These are phyloP conservation scores for Fusarium globosum DNA, from an alignment of 2,329 filamentous ascomycete species.

Conservation along the genomic window DNA sequence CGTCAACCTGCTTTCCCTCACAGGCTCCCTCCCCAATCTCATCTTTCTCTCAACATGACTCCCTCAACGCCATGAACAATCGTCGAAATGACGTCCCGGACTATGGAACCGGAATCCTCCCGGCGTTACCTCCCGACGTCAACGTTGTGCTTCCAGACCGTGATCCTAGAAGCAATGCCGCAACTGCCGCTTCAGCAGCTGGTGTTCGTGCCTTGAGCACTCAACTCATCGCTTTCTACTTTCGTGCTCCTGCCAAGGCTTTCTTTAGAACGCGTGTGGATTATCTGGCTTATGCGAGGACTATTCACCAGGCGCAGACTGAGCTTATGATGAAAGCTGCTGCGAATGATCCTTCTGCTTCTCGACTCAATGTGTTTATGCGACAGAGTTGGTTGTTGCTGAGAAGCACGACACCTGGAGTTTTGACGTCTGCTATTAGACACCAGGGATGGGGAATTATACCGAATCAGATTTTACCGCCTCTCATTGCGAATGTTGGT, in stretches of 20 bases:
- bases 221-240: conserved; percentile 89
- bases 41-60: conserved; percentile 44
- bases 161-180: conserved; percentile 64
- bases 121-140: conserved; percentile 56
- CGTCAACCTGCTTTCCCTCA: background rate
- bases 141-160: conserved; percentile 57
- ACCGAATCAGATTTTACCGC: conserved; percentile 80
- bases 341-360: conserved; percentile 49
- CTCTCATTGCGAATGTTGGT: conserved; percentile 77
- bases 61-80: conserved; percentile 49
- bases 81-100: conserved; percentile 49
- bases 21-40: background rate
- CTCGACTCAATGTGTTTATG: conserved; percentile 48
- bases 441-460: conserved; percentile 80
- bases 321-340: conserved; percentile 52
- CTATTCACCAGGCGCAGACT: conserved; percentile 60
- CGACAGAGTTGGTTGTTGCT: conserved; percentile 61
- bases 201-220: conserved; percentile 85
- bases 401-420: conserved; percentile 74
- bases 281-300: conserved; percentile 73
- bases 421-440: conserved; percentile 74
- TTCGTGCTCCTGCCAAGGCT: conserved; percentile 88
- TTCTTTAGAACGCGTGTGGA: conserved; percentile 93
- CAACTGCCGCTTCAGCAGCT: conserved; percentile 83
- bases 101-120: conserved; percentile 52